These are phyloP conservation scores for Gracilaria domingensis DNA, from an alignment of 23 red algal species.

Conservation along the genomic window DNA sequence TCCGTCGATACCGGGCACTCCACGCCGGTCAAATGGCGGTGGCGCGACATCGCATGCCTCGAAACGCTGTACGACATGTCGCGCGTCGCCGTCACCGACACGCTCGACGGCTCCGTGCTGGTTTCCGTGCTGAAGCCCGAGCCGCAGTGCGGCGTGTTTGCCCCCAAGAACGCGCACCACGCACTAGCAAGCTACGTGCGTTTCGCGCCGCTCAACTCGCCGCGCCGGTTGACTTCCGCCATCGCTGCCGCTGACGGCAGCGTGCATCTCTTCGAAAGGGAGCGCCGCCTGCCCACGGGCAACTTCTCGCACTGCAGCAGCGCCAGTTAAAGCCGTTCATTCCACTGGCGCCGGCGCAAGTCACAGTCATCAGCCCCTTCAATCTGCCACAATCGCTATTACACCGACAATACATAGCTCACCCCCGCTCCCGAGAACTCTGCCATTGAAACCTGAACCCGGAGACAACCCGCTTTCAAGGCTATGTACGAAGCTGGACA, in stretches of 20 bases:
- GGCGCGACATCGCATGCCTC: constrained; percentile 5
- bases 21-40: constrained; percentile 44
- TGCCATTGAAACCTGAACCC: too few species aligned
- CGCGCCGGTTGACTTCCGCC: constrained; percentile 38
- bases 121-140: constrained; percentile 71
- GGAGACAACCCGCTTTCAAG: too few species aligned
- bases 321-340: too few species aligned
- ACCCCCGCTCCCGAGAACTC: too few species aligned
- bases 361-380: too few species aligned
- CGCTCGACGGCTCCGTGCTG: constrained; percentile 47
- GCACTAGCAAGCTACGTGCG: constrained; percentile 24
- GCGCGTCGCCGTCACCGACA: constrained; percentile 62
- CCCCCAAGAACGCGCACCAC: constrained; percentile 36
- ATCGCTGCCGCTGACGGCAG: constrained; percentile 34
- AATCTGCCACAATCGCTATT: too few species aligned
- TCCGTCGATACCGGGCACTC: constrained; percentile 39
- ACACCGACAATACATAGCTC: too few species aligned
- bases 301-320: constrained; percentile 41
- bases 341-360: too few species aligned
- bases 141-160: constrained; percentile 59
- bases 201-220: constrained; percentile 43
- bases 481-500: too few species aligned
- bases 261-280: constrained; percentile 69
- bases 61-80: constrained; percentile 67
- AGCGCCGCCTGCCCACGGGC: constrained; percentile 65